These are phyloP conservation scores for Colletotrichum tropicale DNA, from an alignment of 2,329 filamentous ascomycete genomes.

Conservation along the genomic window DNA sequence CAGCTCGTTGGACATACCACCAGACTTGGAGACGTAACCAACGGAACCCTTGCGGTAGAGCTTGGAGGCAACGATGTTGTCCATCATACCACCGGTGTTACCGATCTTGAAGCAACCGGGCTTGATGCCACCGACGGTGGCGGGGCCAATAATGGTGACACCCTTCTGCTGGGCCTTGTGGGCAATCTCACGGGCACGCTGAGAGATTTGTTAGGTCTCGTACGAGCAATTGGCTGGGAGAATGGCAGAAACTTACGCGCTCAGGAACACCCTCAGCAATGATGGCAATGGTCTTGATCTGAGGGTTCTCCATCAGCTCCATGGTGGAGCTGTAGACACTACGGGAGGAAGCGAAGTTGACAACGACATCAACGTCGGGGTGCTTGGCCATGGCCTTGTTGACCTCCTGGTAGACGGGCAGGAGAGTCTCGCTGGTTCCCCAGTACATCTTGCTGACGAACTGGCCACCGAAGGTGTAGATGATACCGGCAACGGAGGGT, in stretches of 20 bases:
- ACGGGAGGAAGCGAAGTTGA: constrained; percentile 99
- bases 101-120: constrained; percentile 99
- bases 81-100: constrained; percentile 99
- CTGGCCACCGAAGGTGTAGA: constrained; percentile 99
- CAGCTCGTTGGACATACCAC: constrained; percentile 99
- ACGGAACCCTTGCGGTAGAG: constrained; percentile 99
- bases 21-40: constrained; percentile 99
- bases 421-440: constrained; percentile 98
- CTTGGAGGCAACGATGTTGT: constrained; percentile 99
- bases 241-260: constrained; percentile 67
- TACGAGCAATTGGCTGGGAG: neutral
- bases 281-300: constrained; percentile 98
- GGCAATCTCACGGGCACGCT: constrained; percentile 97
- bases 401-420: constrained; percentile 96
- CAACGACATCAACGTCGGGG: constrained; percentile 93
- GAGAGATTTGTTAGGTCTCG: constrained; percentile 24
- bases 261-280: constrained; percentile 99
- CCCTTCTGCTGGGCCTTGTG: constrained; percentile 98
- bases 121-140: constrained; percentile 99
- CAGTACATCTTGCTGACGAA: constrained; percentile 99
- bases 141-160: constrained; percentile 97
- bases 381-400: constrained; percentile 96
- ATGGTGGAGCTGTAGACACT: constrained; percentile 98
- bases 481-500: constrained; percentile 97
- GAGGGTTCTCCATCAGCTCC: constrained; percentile 96